phyloP scores from a whole-genome alignment of 169 alveolate species.

The Babesia sp. region DNA sequence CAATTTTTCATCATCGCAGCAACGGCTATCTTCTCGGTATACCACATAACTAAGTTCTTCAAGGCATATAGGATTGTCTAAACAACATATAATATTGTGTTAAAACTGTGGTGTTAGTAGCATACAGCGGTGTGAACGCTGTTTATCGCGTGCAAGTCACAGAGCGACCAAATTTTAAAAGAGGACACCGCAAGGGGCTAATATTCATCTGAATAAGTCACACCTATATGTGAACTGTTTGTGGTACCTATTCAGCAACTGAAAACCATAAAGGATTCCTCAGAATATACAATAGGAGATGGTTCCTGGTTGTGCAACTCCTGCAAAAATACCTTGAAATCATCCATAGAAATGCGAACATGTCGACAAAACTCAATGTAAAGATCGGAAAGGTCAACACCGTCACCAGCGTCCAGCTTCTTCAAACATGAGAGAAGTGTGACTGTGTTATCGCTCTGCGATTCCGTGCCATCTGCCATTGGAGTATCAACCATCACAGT shows the following conservation, averaged over 20 bases:
- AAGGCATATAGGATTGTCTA: conserved; percentile 72
- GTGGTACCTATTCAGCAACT: conserved; percentile 34
- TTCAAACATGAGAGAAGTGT: conserved; percentile 49
- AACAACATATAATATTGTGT: background rate
- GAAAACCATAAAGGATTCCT: conserved; percentile 46
- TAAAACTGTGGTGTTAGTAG: background rate
- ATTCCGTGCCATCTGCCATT: background rate
- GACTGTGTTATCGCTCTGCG: conserved; percentile 43
- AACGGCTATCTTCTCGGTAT: conserved; percentile 67
- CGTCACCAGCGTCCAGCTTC: conserved; percentile 64
- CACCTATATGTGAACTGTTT: background rate
- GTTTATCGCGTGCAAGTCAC: no score
- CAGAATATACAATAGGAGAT: conserved; percentile 63
- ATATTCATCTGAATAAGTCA: no score
- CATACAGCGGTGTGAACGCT: no score
- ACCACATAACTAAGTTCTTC: conserved; percentile 71
- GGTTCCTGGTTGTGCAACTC: conserved; percentile 46
- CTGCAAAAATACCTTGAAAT: conserved; percentile 36
- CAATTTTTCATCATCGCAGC: conserved; percentile 65
- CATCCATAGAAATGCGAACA: conserved; percentile 45
- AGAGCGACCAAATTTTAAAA: no score
- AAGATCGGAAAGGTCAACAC: conserved; percentile 64
- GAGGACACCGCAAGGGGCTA: no score
- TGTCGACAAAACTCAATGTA: conserved; percentile 26
- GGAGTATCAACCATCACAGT: background rate